These are phyloP conservation scores for Reutealis trisperma DNA, from an alignment of 345 rosid genomes.

Conservation along the genomic window DNA sequence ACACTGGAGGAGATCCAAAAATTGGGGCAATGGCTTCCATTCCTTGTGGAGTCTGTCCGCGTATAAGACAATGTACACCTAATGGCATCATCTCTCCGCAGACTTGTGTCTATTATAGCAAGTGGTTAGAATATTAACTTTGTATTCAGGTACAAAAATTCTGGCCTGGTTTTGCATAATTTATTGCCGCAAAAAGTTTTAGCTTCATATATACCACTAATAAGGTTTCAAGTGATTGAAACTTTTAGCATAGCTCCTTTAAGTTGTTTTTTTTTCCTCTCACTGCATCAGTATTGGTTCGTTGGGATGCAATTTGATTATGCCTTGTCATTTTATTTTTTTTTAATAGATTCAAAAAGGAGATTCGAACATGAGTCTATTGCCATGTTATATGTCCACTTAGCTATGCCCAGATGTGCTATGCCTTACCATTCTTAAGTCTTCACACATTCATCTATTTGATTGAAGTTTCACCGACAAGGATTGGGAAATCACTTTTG, in stretches of 20 bases:
- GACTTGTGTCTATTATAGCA: constrained; percentile 59
- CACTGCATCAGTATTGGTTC: neutral
- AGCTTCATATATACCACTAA: neutral
- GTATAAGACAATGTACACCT: constrained; percentile 57
- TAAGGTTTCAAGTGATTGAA: neutral
- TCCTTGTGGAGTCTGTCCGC: constrained; percentile 87
- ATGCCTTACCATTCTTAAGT: neutral
- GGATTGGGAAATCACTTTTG: no score
- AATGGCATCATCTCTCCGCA: constrained; percentile 66
- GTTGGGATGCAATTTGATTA: neutral
- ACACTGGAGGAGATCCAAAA: constrained; percentile 39
- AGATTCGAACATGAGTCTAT: no score
- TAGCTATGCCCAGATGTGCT: no score
- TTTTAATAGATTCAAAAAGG: no score
- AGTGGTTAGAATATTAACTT: constrained; percentile 73
- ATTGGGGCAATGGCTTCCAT: constrained; percentile 61
- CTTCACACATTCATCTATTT: neutral
- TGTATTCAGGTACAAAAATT: neutral
- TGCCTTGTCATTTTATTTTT: neutral
- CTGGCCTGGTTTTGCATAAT: neutral
- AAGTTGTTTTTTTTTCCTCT: neutral
- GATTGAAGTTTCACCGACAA: neutral
- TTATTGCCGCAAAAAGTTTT: neutral
- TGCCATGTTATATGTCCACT: no score
- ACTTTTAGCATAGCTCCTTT: neutral